Conservation (phyloP, 257 asterid genomes). For the Nicotiana benthamiana region DNA sequence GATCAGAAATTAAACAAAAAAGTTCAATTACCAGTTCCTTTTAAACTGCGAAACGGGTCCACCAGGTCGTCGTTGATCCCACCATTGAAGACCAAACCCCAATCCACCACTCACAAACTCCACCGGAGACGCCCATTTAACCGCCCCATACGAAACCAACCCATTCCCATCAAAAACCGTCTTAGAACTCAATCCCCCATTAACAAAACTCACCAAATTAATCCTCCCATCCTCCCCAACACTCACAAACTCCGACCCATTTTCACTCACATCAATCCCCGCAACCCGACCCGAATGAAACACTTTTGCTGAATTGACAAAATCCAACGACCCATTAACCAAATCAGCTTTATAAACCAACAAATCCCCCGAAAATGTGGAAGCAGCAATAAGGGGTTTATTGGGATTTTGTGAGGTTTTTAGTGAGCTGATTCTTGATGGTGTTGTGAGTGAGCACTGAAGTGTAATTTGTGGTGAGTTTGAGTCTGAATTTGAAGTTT, state of each 20-base stretch:
- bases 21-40: slow-evolving; percentile 52
- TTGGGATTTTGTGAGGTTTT: slow-evolving; percentile 32
- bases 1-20: neutral
- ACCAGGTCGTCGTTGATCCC: slow-evolving; percentile 78
- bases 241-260: slow-evolving; percentile 63
- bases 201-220: slow-evolving; percentile 36
- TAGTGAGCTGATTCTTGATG: slow-evolving; percentile 56
- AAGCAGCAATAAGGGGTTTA: slow-evolving; percentile 56
- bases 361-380: slow-evolving; percentile 49
- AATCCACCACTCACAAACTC: slow-evolving; percentile 88
- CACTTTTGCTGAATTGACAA: slow-evolving; percentile 37
- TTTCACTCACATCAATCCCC: slow-evolving; percentile 61
- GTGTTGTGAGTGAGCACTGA: slow-evolving; percentile 36
- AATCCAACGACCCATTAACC: slow-evolving; percentile 32
- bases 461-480: slow-evolving; percentile 14
- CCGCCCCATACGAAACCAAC: slow-evolving; percentile 61
- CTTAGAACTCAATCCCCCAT: slow-evolving; percentile 28
- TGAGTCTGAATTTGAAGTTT: slow-evolving; percentile 9
- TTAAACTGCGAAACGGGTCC: slow-evolving; percentile 70
- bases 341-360: slow-evolving; percentile 46
- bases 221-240: slow-evolving; percentile 88
- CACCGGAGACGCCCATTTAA: slow-evolving; percentile 80
- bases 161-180: slow-evolving; percentile 66
- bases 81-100: slow-evolving; percentile 82
- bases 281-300: slow-evolving; percentile 47